Percentiles rank a stretch among this genome's conserved stretches.
Evolutionary conservation across 1,284 basidiomycete genomes (phyloP).

Genomic region (Papiliotrema terrestris): DNA sequence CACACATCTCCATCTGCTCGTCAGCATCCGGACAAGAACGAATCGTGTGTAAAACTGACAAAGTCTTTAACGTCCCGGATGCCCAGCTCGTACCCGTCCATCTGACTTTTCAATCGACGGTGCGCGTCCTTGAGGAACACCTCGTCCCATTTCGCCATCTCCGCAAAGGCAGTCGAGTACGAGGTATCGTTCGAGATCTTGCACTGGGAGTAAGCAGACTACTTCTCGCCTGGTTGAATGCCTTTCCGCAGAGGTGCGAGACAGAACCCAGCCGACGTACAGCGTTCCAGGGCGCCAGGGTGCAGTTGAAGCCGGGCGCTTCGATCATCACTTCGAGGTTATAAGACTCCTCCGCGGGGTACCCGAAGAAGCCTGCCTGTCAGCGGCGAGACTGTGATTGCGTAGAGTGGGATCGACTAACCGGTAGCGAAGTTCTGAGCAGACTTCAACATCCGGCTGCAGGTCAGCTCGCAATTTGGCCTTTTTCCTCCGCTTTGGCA

Average conservation of each 20-base stretch:
- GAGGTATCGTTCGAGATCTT: conserved; percentile 20
- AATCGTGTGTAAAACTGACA: conserved; percentile 9
- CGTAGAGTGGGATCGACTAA: conserved; percentile 6
- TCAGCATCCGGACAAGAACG: conserved; percentile 32
- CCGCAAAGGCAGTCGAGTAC: conserved; percentile 15
- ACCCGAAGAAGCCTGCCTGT: conserved; percentile 46
- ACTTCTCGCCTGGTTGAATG: too few species aligned
- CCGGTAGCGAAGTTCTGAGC: conserved; percentile 52
- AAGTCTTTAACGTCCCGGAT: conserved; percentile 60
- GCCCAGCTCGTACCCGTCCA: conserved; percentile 64
- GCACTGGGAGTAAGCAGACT: conserved; percentile 15
- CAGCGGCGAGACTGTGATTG: neutral
- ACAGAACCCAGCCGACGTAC: conserved; percentile 16
- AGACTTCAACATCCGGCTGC: conserved; percentile 50
- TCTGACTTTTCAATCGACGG: conserved; percentile 59
- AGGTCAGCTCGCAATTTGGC: neutral
- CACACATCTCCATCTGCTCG: conserved; percentile 52
- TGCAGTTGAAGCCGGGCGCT: conserved; percentile 51
- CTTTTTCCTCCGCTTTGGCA: too few species aligned
- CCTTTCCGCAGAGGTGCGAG: too few species aligned
- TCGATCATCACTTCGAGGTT: conserved; percentile 51
- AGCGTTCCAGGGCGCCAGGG: conserved; percentile 51
- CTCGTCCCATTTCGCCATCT: conserved; percentile 57
- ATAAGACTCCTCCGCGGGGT: conserved; percentile 49
- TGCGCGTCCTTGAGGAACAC: conserved; percentile 68